Evolutionary conservation across 192 early-diverging fungal genomes (phyloP).

Genomic region (Coemansia sp.): DNA sequence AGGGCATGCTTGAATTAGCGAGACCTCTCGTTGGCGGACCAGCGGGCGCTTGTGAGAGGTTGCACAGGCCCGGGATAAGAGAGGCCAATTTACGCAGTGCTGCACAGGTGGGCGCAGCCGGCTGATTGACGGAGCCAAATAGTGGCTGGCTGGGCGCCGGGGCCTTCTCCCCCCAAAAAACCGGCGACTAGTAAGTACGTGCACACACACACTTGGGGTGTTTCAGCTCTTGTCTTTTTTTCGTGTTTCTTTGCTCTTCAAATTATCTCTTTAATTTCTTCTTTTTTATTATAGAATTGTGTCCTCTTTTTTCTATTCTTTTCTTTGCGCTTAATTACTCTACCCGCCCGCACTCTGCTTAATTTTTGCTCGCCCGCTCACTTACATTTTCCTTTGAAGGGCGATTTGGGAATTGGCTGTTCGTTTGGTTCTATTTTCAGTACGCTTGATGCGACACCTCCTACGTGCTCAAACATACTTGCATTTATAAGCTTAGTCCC

Average conservation of each 20-base stretch:
- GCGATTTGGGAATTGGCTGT: background rate
- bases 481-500: background rate
- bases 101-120: constrained; percentile 8
- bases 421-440: background rate
- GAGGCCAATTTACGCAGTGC: constrained; percentile 1
- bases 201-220: background rate
- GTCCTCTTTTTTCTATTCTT: background rate
- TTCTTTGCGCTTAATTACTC: background rate
- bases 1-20: background rate
- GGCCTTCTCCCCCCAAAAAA: background rate
- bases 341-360: background rate
- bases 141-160: constrained; percentile 8
- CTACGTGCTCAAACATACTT: background rate
- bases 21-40: background rate
- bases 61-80: constrained; percentile 2
- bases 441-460: constrained; percentile 3
- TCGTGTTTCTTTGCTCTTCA: background rate
- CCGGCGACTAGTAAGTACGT: background rate
- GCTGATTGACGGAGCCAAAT: constrained; percentile 1
- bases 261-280: constrained; percentile 6
- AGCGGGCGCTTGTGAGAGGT: background rate
- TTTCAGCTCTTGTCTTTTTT: constrained; percentile 9
- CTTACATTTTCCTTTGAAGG: background rate
- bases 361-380: constrained; percentile 2
- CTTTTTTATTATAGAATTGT: constrained; percentile 1